Conservation (phyloP, 2,329 filamentous ascomycete species). For the Fusarium sp. region DNA sequence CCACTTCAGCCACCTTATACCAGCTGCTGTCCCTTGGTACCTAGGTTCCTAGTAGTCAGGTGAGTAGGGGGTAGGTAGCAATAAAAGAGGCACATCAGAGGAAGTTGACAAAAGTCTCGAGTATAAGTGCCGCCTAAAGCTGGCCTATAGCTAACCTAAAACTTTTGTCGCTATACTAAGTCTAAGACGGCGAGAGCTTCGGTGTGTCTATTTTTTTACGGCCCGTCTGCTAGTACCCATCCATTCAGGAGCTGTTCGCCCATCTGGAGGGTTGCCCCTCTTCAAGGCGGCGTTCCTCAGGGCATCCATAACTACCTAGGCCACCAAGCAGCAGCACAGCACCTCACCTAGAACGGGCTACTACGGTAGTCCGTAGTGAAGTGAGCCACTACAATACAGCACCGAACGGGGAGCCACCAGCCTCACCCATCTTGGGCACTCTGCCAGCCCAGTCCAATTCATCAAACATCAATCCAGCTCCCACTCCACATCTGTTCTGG, state of each 20-base stretch:
- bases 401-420: constrained; percentile 14
- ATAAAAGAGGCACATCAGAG: too few relatives aligned
- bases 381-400: background rate
- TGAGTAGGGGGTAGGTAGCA: too few relatives aligned
- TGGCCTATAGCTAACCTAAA: too few relatives aligned
- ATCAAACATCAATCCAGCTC: constrained; percentile 43
- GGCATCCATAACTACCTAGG: background rate
- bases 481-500: constrained; percentile 36
- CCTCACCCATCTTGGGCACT: constrained; percentile 12
- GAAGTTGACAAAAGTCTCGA: too few relatives aligned
- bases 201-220: too few relatives aligned
- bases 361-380: background rate
- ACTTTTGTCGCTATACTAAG: too few relatives aligned
- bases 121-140: too few relatives aligned
- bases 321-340: background rate
- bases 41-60: too few relatives aligned
- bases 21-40: background rate
- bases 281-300: constrained; percentile 21
- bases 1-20: constrained; percentile 38
- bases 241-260: constrained; percentile 1
- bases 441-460: constrained; percentile 20
- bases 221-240: too few relatives aligned
- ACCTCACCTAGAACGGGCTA: background rate
- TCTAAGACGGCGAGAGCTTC: too few relatives aligned
- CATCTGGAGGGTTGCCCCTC: constrained; percentile 18